These are phyloP conservation scores for Suillus alpinus DNA, from an alignment of 768 basidiomycete species.

Conservation along the genomic window DNA sequence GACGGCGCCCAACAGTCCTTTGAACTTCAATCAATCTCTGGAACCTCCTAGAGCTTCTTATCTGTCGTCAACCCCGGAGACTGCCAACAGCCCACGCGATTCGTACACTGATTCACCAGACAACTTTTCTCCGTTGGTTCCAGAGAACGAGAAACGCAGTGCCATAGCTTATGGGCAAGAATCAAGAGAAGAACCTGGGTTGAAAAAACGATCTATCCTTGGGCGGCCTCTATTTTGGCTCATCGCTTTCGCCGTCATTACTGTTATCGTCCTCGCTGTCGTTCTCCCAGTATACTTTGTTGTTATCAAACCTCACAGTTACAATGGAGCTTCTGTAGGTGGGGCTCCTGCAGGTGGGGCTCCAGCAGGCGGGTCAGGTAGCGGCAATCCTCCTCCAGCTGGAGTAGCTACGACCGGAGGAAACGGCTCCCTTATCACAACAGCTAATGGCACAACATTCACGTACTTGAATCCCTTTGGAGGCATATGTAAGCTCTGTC, in stretches of 20 bases:
- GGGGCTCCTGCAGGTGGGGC: conserved; percentile 1
- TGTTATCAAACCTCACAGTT: conserved; percentile 22
- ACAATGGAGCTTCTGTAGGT: conserved; percentile 1
- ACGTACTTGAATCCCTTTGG: conserved; percentile 77
- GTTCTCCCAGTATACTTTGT: conserved; percentile 40
- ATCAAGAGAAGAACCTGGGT: neutral
- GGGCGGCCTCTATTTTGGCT: conserved; percentile 26
- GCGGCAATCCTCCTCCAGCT: conserved; percentile 10
- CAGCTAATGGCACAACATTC: conserved; percentile 68
- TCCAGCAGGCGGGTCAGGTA: conserved; percentile 7
- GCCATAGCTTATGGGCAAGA: conserved; percentile 8
- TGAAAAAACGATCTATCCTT: conserved; percentile 18
- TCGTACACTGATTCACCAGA: conserved; percentile 19
- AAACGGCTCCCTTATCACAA: conserved; percentile 64
- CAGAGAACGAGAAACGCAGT: conserved; percentile 15
- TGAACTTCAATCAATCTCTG: conserved; percentile 2
- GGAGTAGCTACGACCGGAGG: conserved; percentile 43
- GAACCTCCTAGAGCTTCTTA: conserved; percentile 26
- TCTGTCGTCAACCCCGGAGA: conserved; percentile 20
- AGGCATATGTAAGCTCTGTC: conserved; percentile 56
- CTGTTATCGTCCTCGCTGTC: conserved; percentile 32
- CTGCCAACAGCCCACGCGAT: conserved; percentile 17
- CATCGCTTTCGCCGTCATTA: conserved; percentile 26
- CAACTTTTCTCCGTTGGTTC: conserved; percentile 25
- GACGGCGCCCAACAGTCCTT: conserved; percentile 12